Percentiles rank a stretch among this genome's conserved stretches.
phyloP scores from a whole-genome alignment of 257 asterid species.

The Phtheirospermum japonicum region DNA sequence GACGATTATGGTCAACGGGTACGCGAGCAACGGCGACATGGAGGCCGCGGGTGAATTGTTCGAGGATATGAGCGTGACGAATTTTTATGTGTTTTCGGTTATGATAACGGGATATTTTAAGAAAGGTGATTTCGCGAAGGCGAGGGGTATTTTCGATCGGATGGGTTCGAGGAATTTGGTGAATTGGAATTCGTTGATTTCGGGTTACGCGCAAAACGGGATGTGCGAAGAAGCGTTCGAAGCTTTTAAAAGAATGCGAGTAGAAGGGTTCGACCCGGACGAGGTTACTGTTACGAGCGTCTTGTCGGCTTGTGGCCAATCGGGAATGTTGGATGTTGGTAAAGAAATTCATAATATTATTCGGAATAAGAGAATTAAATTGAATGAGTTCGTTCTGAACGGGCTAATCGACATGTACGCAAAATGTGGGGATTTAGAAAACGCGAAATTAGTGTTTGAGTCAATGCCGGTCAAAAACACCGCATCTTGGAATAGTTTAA shows the following conservation, averaged over 20 bases:
- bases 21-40: conserved; percentile 56
- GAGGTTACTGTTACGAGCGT: conserved; percentile 67
- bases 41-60: conserved; percentile 57
- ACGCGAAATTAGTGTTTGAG: conserved; percentile 55
- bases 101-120: conserved; percentile 73
- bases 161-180: conserved; percentile 67
- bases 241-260: conserved; percentile 55
- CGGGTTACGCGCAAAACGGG: conserved; percentile 82
- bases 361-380: conserved; percentile 36
- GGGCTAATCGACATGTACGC: conserved; percentile 86
- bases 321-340: conserved; percentile 58
- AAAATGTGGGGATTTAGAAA: conserved; percentile 71
- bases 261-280: conserved; percentile 63
- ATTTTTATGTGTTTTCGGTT: conserved; percentile 63
- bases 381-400: conserved; percentile 58
- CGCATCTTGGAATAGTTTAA: conserved; percentile 67
- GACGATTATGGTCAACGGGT: conserved; percentile 72
- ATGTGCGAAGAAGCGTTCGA: conserved; percentile 47
- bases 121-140: conserved; percentile 54
- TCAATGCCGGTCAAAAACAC: conserved; percentile 30
- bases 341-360: conserved; percentile 58
- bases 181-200: conserved; percentile 69
- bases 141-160: conserved; percentile 51
- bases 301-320: conserved; percentile 75
- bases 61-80: conserved; percentile 51